phyloP scores from a whole-genome alignment of 2,329 filamentous ascomycete species.

The Sclerotiophoma versabilis region DNA sequence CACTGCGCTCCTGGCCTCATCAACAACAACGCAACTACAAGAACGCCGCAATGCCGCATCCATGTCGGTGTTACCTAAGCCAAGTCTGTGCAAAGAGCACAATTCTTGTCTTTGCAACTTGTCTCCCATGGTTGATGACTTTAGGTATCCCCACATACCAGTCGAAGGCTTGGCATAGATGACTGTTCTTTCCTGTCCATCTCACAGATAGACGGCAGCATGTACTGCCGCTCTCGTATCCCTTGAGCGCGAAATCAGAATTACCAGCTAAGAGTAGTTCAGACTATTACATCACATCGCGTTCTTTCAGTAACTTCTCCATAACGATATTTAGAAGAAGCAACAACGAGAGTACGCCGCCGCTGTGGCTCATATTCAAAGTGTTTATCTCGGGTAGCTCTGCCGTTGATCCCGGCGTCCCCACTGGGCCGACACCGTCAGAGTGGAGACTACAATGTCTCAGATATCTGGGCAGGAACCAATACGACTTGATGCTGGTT shows the following conservation, averaged over 20 bases:
- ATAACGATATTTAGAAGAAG: not conserved
- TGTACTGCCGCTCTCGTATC: not conserved
- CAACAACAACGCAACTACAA: not conserved
- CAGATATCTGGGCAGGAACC: conserved; percentile 5
- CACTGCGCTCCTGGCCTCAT: conserved; percentile 6
- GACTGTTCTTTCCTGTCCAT: not conserved
- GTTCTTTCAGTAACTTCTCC: not conserved
- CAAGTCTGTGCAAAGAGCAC: not conserved
- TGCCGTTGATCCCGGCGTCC: not conserved
- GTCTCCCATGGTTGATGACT: too few species aligned
- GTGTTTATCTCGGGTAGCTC: conserved; percentile 2
- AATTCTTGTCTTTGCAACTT: not conserved
- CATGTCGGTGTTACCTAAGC: conserved; percentile 5
- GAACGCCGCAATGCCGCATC: not conserved
- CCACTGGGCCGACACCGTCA: not conserved
- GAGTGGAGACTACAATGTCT: conserved; percentile 11
- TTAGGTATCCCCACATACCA: too few species aligned
- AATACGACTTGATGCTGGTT: conserved; percentile 7
- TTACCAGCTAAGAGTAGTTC: not conserved
- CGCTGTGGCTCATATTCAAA: not conserved
- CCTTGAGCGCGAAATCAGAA: not conserved
- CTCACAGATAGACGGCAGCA: too few species aligned
- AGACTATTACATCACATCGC: not conserved
- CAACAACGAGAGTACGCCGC: not conserved
- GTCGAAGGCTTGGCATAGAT: conserved; percentile 1